These are phyloP conservation scores for Polyplosphaeria fusca DNA, from an alignment of 495 filamentous ascomycete genomes.

Conservation along the genomic window DNA sequence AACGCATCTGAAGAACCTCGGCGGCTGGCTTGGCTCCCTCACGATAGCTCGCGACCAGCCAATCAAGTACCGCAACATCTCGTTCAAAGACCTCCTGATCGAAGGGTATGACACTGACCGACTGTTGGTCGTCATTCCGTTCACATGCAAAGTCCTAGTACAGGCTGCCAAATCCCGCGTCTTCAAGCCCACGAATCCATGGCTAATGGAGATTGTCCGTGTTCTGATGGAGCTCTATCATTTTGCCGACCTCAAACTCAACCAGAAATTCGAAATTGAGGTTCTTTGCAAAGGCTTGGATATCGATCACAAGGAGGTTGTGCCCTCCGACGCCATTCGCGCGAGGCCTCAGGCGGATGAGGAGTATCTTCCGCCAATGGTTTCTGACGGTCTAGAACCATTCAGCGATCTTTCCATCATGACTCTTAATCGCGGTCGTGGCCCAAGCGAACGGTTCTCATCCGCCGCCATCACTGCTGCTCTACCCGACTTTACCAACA, in stretches of 20 bases:
- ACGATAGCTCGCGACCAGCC: slow-evolving; percentile 93
- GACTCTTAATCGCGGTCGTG: slow-evolving; percentile 61
- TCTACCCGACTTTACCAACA: slow-evolving; percentile 73
- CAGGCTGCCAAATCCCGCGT: slow-evolving; percentile 81
- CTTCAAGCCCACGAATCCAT: slow-evolving; percentile 93
- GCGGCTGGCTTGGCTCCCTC: slow-evolving; percentile 85
- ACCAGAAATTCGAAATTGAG: slow-evolving; percentile 97
- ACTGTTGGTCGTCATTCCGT: slow-evolving; percentile 86
- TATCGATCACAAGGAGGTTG: slow-evolving; percentile 79
- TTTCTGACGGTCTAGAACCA: slow-evolving; percentile 68
- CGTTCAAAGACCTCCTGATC: slow-evolving; percentile 89
- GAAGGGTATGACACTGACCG: slow-evolving; percentile 89
- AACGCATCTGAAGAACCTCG: slow-evolving; percentile 85
- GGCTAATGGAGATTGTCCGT: slow-evolving; percentile 90
- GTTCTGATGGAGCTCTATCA: slow-evolving; percentile 89
- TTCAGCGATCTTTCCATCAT: slow-evolving; percentile 73
- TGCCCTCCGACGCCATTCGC: slow-evolving; percentile 76
- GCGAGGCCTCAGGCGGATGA: slow-evolving; percentile 61
- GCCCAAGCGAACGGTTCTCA: slow-evolving; percentile 67
- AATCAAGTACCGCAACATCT: slow-evolving; percentile 93
- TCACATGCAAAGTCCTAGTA: slow-evolving; percentile 89
- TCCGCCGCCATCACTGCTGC: slow-evolving; percentile 67
- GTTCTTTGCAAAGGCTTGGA: slow-evolving; percentile 90
- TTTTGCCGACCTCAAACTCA: slow-evolving; percentile 86
- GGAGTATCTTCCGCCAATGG: slow-evolving; percentile 49